Evolutionary conservation across 169 alveolate species (phyloP).

Genomic region (Plasmodium sp.): DNA sequence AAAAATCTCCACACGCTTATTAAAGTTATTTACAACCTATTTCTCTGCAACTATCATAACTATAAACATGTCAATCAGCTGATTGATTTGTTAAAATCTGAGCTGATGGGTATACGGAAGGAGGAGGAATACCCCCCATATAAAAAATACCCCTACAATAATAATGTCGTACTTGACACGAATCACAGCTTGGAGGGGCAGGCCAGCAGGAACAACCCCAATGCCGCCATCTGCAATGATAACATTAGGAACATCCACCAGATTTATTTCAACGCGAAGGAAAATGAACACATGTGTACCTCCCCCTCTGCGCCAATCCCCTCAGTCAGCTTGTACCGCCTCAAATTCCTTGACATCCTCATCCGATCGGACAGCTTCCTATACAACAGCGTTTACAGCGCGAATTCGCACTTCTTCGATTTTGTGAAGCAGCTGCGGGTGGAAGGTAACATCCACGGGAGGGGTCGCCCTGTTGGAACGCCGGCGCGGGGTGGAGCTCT

Average conservation of each 20-base stretch:
- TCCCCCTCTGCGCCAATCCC: not conserved
- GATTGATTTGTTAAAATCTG: constrained; percentile 30
- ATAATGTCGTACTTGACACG: constrained; percentile 32
- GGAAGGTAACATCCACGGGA: not conserved
- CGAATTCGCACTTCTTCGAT: constrained; percentile 47
- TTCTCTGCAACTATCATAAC: constrained; percentile 43
- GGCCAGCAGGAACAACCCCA: not conserved
- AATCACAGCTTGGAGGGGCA: not conserved
- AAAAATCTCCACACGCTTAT: constrained; percentile 26
- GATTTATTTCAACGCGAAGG: constrained; percentile 9
- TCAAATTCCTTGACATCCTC: constrained; percentile 31
- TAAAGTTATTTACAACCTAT: constrained; percentile 52
- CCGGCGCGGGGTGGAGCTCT: not conserved
- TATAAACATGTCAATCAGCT: constrained; percentile 47
- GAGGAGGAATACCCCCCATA: constrained; percentile 31
- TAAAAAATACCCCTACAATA: constrained; percentile 48
- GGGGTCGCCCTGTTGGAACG: not conserved
- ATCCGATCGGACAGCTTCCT: constrained; percentile 53
- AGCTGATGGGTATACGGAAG: not conserved
- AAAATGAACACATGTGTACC: not conserved
- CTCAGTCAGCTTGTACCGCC: constrained; percentile 45
- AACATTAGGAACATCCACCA: constrained; percentile 47
- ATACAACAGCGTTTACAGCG: constrained; percentile 17
- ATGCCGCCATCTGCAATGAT: constrained; percentile 33
- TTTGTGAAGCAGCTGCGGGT: constrained; percentile 11